Evolutionary conservation across 805 yeast genomes (phyloP).

Genomic region (Candida mattraensis): DNA sequence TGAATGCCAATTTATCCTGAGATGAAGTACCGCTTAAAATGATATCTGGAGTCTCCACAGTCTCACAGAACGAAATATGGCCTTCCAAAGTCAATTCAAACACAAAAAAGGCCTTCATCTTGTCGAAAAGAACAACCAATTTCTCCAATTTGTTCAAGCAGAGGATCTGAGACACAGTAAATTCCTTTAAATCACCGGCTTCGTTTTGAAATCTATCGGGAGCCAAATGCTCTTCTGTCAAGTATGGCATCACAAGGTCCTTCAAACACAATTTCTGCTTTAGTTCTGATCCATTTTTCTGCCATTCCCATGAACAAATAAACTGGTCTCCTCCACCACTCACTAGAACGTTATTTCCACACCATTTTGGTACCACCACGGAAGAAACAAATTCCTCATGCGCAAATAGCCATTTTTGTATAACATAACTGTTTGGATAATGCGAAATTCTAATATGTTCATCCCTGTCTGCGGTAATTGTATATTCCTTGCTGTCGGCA

Average conservation of each 20-base stretch:
- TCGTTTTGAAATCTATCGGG: constrained; percentile 65
- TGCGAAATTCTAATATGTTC: constrained; percentile 88
- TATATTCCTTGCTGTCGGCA: constrained; percentile 45
- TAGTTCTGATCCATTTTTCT: constrained; percentile 37
- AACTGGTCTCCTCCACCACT: constrained; percentile 92
- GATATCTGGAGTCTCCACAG: constrained; percentile 29
- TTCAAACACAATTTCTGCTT: constrained; percentile 38
- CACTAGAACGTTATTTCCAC: constrained; percentile 48
- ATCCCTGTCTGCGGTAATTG: constrained; percentile 89
- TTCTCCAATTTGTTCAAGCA: constrained; percentile 31
- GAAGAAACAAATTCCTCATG: constrained; percentile 80
- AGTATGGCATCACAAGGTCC: constrained; percentile 43
- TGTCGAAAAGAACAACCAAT: constrained; percentile 48
- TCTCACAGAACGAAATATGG: constrained; percentile 33
- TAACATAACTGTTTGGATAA: constrained; percentile 74
- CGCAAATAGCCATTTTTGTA: constrained; percentile 83
- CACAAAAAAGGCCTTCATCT: constrained; percentile 42
- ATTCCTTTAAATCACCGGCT: constrained; percentile 45
- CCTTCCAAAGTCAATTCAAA: constrained; percentile 35
- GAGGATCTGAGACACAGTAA: constrained; percentile 42
- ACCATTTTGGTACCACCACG: constrained; percentile 54
- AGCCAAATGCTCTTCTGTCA: constrained; percentile 59
- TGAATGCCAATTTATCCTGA: constrained; percentile 24
- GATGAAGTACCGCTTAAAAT: constrained; percentile 29
- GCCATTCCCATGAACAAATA: constrained; percentile 81